phyloP scores from a whole-genome alignment of 306 rosid species.

The Vigna nakashimae region DNA sequence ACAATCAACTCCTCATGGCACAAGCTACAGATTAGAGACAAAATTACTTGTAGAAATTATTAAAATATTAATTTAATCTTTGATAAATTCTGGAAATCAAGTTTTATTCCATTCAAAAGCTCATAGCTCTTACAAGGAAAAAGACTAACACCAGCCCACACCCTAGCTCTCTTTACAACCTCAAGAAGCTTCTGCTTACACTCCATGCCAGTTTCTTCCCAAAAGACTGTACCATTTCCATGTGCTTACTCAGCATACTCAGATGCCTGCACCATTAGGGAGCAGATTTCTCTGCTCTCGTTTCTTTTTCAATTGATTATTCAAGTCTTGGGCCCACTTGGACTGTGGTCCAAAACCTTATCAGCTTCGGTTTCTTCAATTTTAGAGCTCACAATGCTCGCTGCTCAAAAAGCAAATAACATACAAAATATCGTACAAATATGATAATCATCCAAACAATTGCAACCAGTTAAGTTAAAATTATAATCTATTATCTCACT shows the following conservation, averaged over 20 bases:
- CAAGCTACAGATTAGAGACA: not conserved
- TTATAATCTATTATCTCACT: not conserved
- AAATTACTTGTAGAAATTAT: not conserved
- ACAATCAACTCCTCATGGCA: conserved; percentile 1
- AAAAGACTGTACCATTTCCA: not conserved
- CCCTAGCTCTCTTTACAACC: not conserved
- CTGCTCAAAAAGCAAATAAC: not conserved
- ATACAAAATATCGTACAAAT: not conserved
- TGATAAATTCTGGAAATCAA: not conserved
- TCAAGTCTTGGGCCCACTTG: not conserved
- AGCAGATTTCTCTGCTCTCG: not conserved
- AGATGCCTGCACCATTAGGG: not conserved
- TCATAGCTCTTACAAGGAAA: not conserved
- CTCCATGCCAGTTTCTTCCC: not conserved
- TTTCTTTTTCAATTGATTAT: not conserved
- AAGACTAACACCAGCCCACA: not conserved
- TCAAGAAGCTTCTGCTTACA: not conserved
- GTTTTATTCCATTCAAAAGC: not conserved
- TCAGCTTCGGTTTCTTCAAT: not conserved
- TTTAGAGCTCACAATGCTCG: not conserved
- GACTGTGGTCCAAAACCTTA: not conserved
- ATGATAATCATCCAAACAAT: conserved; percentile 26
- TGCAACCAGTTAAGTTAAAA: not conserved
- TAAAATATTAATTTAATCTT: conserved; percentile 4
- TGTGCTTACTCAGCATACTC: not conserved